Base-by-base conservation (phyloP, 139 green algal species). In the Protoeuglena noctilucae region DNA sequence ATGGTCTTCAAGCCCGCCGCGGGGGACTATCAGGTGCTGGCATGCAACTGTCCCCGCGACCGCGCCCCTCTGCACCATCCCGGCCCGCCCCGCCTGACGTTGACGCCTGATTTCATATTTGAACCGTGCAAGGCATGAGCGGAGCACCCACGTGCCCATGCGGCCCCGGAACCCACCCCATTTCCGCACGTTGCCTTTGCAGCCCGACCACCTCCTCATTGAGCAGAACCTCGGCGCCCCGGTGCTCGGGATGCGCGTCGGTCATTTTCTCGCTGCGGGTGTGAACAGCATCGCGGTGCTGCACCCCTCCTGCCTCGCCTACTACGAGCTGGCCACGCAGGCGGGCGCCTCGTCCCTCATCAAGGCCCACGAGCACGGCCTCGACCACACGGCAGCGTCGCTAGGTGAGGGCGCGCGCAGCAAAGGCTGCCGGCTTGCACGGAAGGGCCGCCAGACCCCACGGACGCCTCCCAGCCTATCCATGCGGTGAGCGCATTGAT, bases 361-460 rank as follows among this genome's bases (percentile, higher is more conserved):
- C 14, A 62, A 66, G 54, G 34, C 69, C 54, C 79, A 77, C 41
- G 76, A 81, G 53, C 76, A 85, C 63, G 30, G 46, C n/a, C 48
- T 83, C 45, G 67, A 83, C 41, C 69, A 75, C 40, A 77, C 72
- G 3, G 75, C 72, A 12, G 75, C 75, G 27, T 77, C 77, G 60
- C 73, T 84, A 65, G 51, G 28, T 1, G 56, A 65, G 30, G 75
- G 75, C 1, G 39, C 59, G 0, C 79, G 80, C 53, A 70, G 70
- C 0, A 45, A 66, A 53, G 63, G 63, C 45, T 51, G 12, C 17
- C 45, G 23, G 45, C 45, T 16, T 51, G 45, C 45, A n/a, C n/a
- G n/a, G n/a, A n/a, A n/a, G n/a, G n/a, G n/a, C n/a, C n/a, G n/a
- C n/a, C n/a, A n/a, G n/a, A n/a, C n/a, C n/a, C n/a, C n/a, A n/a